These are phyloP conservation scores for Leccinum broughii DNA, from an alignment of 768 basidiomycete genomes.

Conservation along the genomic window DNA sequence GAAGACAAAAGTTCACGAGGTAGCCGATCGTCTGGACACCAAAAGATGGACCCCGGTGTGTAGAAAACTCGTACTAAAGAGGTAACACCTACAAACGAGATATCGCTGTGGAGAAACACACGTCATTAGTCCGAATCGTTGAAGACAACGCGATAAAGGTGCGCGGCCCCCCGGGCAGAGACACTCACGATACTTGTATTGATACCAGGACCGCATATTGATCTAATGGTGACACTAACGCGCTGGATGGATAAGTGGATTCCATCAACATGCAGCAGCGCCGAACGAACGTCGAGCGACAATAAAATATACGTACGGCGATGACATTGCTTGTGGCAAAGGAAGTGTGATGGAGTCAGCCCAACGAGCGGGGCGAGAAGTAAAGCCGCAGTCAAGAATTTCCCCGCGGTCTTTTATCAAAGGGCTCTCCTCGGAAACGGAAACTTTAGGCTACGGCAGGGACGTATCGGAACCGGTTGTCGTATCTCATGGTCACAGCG, in stretches of 20 bases:
- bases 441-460: not conserved
- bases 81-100: slow-evolving; percentile 6
- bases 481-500: not conserved
- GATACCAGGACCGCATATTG: slow-evolving; percentile 3
- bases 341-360: not conserved
- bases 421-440: not conserved
- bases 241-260: not conserved
- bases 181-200: slow-evolving; percentile 13
- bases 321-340: not conserved
- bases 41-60: not conserved
- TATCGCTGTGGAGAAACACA: not conserved
- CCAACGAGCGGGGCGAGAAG: not conserved
- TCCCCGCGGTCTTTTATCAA: not conserved
- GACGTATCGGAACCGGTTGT: not conserved
- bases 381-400: not conserved
- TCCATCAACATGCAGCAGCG: not conserved
- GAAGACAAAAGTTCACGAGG: slow-evolving; percentile 11
- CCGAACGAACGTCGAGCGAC: not conserved
- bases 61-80: not conserved
- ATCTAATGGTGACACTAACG: not conserved
- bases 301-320: slow-evolving; percentile 1
- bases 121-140: not conserved
- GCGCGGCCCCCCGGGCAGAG: not conserved
- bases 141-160: not conserved
- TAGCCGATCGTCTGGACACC: slow-evolving; percentile 6